These are phyloP conservation scores for Neohortaea acidophila DNA, from an alignment of 495 filamentous ascomycete species.

Conservation along the genomic window DNA sequence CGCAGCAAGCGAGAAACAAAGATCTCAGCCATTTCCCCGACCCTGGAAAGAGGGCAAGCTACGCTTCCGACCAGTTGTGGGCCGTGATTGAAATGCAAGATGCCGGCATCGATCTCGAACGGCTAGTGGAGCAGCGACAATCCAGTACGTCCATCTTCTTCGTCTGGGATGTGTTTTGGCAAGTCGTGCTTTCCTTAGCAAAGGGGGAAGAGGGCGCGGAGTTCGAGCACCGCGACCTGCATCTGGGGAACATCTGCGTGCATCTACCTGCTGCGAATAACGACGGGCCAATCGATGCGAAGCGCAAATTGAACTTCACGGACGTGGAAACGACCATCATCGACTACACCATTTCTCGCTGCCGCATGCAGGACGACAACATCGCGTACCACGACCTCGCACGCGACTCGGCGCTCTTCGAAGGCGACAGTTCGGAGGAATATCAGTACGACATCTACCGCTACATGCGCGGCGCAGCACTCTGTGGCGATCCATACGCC, in stretches of 20 bases:
- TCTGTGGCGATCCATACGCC: conserved; percentile 12
- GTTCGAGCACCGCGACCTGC: conserved; percentile 86
- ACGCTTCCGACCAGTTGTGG: conserved; percentile 56
- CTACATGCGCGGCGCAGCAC: conserved; percentile 22
- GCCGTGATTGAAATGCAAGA: conserved; percentile 77
- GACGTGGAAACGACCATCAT: conserved; percentile 67
- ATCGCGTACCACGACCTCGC: conserved; percentile 27
- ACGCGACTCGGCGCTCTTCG: conserved; percentile 22
- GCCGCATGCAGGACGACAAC: conserved; percentile 20
- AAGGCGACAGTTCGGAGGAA: conserved; percentile 24
- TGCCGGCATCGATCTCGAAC: conserved; percentile 64
- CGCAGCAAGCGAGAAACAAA: conserved; percentile 41
- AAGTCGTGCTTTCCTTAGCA: conserved; percentile 58
- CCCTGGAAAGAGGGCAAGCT: conserved; percentile 38
- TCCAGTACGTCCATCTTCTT: conserved; percentile 26
- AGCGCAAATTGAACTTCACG: conserved; percentile 48
- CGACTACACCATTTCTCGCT: conserved; percentile 78
- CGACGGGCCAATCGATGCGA: conserved; percentile 15
- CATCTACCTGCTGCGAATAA: conserved; percentile 9
- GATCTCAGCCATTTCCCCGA: conserved; percentile 49
- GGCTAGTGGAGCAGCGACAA: conserved; percentile 33
- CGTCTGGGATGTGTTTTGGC: conserved; percentile 77
- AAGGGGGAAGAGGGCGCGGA: conserved; percentile 54
- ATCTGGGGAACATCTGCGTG: conserved; percentile 78
- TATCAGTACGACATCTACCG: conserved; percentile 33